Base-by-base conservation (phyloP, 2,329 filamentous ascomycete genomes). In the Pleoardoris graminearum region DNA sequence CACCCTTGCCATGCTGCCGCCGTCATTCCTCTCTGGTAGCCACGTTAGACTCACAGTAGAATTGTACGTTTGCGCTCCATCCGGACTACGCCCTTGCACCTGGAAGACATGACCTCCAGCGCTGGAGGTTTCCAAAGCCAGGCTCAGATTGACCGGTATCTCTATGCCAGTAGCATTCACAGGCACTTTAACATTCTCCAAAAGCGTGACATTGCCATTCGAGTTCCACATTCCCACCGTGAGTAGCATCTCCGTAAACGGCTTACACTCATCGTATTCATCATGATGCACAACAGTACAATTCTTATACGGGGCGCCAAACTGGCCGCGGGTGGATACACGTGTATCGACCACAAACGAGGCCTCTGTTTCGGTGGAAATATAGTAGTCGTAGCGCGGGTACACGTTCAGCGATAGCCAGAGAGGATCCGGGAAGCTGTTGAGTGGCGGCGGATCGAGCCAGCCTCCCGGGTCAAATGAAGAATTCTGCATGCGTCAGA, bases 301-400 rank as follows among this genome's bases (percentile, higher is more conserved):
- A 50, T 69, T 50, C 37, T 50, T 48, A 61, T 66, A 42, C 41
- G 39, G 14, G 3, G 10, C 21, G 14, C 43, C 43, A 7, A 80
- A 1, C 71, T 76, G 42, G 66, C 76, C 14, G 78, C 77, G 62
- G 55, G 82, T 49, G 72, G 76, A 50, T 72, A 84, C 30, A 76
- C 80, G 27, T 72, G 78, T 43, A 74, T 83, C 21, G 76, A 84
- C 60, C 77, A 84, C 57, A 78, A 85, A 66, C 76, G 80, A 48
- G 16, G 38, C 61, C 4, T 65, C 77, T 1, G 49, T 51, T 3
- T 56, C 52, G 50, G 79, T 77, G 30, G 65, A 72, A 16, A 75
- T 69, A 63, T 81, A 82, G 6, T 81, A 74, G 43, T 65, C 78
- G 64, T 80, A 76, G 5, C 76, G 75, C 12, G 80, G 76, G 39